Conservation (phyloP, 2,329 filamentous ascomycete species). For the Camillea tinctor region DNA sequence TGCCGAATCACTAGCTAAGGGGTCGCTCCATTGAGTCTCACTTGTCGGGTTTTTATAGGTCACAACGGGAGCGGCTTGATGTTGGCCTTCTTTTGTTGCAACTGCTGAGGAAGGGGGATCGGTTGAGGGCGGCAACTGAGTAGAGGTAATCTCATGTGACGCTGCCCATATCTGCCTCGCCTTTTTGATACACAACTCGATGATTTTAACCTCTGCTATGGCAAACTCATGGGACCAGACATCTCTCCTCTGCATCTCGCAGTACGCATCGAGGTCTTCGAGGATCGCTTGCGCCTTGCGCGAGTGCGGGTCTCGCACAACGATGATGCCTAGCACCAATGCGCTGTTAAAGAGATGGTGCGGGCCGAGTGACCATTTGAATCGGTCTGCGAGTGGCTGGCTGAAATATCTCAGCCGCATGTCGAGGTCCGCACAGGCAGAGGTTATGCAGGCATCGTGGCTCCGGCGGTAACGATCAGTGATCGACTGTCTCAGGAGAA, state of each 20-base stretch:
- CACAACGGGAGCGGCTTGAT: neutral
- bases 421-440: conserved; percentile 40
- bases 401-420: conserved; percentile 35
- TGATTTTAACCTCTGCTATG: conserved; percentile 40
- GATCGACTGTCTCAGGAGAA: conserved; percentile 39
- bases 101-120: neutral
- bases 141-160: neutral
- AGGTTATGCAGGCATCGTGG: conserved; percentile 40
- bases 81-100: neutral
- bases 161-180: conserved; percentile 2
- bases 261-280: conserved; percentile 40
- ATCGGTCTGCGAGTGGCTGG: conserved; percentile 32
- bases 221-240: conserved; percentile 41
- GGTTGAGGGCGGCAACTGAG: neutral
- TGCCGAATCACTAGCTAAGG: neutral
- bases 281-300: conserved; percentile 33
- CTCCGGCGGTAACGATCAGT: conserved; percentile 39
- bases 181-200: conserved; percentile 38
- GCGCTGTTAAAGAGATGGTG: conserved; percentile 44
- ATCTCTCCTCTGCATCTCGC: conserved; percentile 40
- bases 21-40: neutral
- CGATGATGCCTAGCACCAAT: conserved; percentile 37
- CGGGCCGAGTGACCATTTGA: conserved; percentile 35
- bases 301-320: conserved; percentile 34
- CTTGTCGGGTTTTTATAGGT: neutral